Conservation (phyloP, 306 rosid genomes). For the Aeschynomene evenia region DNA sequence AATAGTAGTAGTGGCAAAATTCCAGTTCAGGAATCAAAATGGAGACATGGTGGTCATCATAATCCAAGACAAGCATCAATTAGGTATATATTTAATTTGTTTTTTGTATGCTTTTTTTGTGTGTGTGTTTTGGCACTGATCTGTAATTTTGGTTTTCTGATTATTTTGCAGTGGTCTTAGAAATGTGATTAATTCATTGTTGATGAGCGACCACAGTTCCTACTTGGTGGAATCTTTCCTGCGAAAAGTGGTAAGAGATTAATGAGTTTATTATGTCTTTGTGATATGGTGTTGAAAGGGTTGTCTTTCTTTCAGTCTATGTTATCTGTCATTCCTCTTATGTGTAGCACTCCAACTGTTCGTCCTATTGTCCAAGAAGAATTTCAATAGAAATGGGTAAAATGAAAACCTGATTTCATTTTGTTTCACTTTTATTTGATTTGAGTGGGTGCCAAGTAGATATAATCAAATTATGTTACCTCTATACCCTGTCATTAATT, state of each 20-base stretch:
- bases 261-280: background rate
- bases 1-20: background rate
- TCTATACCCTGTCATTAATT: background rate
- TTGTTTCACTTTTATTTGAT: background rate
- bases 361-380: background rate
- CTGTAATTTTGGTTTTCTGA: conserved; percentile 25
- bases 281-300: background rate
- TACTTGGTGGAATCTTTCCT: conserved; percentile 43
- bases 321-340: background rate
- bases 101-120: background rate
- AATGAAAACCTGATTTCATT: background rate
- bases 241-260: conserved; percentile 43
- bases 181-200: conserved; percentile 4
- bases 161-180: conserved; percentile 45
- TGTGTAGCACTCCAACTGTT: background rate
- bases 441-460: background rate
- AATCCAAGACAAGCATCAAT: conserved; percentile 13
- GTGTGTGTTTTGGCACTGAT: background rate
- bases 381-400: background rate
- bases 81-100: background rate
- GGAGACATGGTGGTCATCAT: conserved; percentile 21
- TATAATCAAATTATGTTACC: background rate
- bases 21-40: conserved; percentile 32
- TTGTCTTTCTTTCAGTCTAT: background rate
- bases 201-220: background rate